These are phyloP conservation scores for Ophiognomonia clavigignenti-juglandacearum DNA, from an alignment of 2,329 filamentous ascomycete species.

Conservation along the genomic window DNA sequence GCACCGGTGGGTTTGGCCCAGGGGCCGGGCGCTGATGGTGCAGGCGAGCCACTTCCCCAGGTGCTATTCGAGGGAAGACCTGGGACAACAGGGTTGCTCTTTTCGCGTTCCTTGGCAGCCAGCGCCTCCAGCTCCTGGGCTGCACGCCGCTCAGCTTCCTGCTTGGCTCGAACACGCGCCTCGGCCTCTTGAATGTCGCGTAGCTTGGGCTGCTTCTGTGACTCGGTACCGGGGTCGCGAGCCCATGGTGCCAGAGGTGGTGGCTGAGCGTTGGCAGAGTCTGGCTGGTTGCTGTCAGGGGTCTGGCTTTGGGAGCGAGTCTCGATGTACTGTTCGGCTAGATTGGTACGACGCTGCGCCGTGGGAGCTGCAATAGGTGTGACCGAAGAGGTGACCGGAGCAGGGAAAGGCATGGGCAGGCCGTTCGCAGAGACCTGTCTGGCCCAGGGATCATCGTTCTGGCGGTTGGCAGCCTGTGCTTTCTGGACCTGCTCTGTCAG, in stretches of 20 bases:
- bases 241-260: constrained; percentile 92
- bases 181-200: constrained; percentile 97
- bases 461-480: constrained; percentile 42
- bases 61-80: constrained; percentile 84
- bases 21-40: constrained; percentile 48
- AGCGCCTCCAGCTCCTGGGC: constrained; percentile 74
- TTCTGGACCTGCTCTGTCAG: constrained; percentile 83
- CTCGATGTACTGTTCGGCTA: constrained; percentile 64
- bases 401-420: constrained; percentile 72
- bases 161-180: constrained; percentile 83
- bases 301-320: constrained; percentile 73
- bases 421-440: constrained; percentile 55
- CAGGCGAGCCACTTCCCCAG: constrained; percentile 78
- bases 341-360: constrained; percentile 77
- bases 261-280: constrained; percentile 37
- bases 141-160: constrained; percentile 73
- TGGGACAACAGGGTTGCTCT: constrained; percentile 53
- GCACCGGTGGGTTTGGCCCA: constrained; percentile 61
- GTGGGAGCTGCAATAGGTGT: constrained; percentile 85
- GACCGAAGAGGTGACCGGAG: constrained; percentile 66
- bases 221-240: constrained; percentile 67
- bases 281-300: constrained; percentile 48
- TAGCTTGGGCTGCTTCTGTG: constrained; percentile 80
- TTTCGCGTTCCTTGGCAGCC: constrained; percentile 56
- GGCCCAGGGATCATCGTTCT: constrained; percentile 43